Evolutionary conservation across 2,329 filamentous ascomycete genomes (phyloP), one percentile per base, ranked within the genome.

Genomic region (Penicillium sp.): DNA sequence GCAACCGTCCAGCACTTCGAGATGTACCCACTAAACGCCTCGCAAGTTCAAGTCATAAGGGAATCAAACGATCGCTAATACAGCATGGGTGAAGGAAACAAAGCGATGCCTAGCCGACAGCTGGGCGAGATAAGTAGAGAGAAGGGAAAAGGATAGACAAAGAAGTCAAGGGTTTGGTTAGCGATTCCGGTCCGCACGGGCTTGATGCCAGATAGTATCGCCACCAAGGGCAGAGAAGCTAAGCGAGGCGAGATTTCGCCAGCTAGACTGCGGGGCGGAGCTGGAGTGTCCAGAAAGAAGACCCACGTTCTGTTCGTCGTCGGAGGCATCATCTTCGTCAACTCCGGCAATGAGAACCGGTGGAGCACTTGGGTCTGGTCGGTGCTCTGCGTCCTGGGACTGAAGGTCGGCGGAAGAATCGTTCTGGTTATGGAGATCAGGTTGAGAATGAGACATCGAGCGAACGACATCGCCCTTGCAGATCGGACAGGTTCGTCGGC

Each of bases 401-500:
- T 85, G 82, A 15, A 82, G 66, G 42, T 80, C 76, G 44, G 82
- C 76, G 19, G 79, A 78, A 26, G 78, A 73, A 47, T 82, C 79
- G 35, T 77, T 73, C 30, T 78, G 69, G 35, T 68, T 62, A 47
- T 53, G 66, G n/a, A 61, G 37, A 45, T 70, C 70, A 17, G 65
- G 47, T 22, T 70, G 68, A n/a, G 65, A 67, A 35, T 81, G 83
- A 19, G 88, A 85, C 66, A 92, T 73, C 1, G 81, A 82, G 47
- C 81, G 78, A 17, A 99, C 94, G 38, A 99, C 95, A 74, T 99
- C 95, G 53, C 93, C 93, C 81, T 99, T 99, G 82, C 95, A 99
- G 63, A 99, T 98, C 0, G 95, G 95, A 72, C 95, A 99, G n/a
- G 95, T 99, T 65, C 95, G 89, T 66, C 95, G 90, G 53, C 94